Evolutionary conservation across 2,329 filamentous ascomycete genomes (phyloP).

Genomic region (Aureobasidium sp.): DNA sequence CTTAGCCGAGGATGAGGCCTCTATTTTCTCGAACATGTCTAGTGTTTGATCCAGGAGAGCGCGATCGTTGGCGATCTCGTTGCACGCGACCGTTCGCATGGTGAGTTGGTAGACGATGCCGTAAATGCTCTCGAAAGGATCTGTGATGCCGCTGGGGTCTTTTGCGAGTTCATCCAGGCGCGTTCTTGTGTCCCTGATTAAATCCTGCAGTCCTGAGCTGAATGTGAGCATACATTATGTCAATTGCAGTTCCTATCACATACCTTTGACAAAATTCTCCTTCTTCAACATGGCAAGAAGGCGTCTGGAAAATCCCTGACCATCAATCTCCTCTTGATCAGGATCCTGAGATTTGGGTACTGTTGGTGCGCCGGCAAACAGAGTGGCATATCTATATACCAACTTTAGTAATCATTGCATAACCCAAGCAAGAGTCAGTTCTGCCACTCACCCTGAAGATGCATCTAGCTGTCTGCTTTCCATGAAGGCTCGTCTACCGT

Average conservation of each 20-base stretch:
- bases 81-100: conserved; percentile 48
- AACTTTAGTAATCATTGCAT: conserved; percentile 19
- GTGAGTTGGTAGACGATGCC: conserved; percentile 50
- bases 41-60: conserved; percentile 38
- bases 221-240: neutral
- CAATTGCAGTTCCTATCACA: neutral
- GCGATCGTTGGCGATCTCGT: conserved; percentile 47
- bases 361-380: conserved; percentile 11
- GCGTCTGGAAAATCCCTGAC: conserved; percentile 25
- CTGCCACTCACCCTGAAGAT: conserved; percentile 33
- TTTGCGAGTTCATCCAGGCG: conserved; percentile 34
- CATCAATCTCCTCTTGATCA: neutral
- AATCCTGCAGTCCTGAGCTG: conserved; percentile 29
- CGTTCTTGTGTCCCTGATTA: conserved; percentile 39
- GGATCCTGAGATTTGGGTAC: neutral
- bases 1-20: conserved; percentile 36
- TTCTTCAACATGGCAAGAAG: conserved; percentile 33
- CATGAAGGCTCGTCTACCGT: conserved; percentile 39
- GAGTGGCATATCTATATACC: conserved; percentile 7
- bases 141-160: conserved; percentile 33
- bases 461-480: conserved; percentile 42
- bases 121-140: conserved; percentile 51
- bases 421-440: neutral
- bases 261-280: conserved; percentile 32
- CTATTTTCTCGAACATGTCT: conserved; percentile 42